Conservation (phyloP, 2,329 filamentous ascomycete species). For the Purpureocillium lavendulum region DNA sequence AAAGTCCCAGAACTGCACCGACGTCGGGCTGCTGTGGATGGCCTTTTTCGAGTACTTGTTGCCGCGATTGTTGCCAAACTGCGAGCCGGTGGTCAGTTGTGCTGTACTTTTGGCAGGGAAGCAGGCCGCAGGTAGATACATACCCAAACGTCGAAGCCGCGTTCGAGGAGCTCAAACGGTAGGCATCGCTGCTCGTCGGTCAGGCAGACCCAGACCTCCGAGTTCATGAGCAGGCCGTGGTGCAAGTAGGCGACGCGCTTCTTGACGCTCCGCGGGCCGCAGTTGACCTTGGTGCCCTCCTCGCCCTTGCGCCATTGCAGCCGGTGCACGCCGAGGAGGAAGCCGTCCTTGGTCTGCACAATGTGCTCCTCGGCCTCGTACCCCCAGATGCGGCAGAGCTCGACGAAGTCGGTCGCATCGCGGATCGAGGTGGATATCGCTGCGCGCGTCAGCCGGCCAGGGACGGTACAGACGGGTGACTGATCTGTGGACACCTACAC, state of each 20-base stretch:
- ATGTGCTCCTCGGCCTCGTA: slow-evolving; percentile 96
- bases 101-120: too few species aligned
- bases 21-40: slow-evolving; percentile 64
- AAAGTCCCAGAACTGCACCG: slow-evolving; percentile 86
- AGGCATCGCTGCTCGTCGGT: slow-evolving; percentile 80
- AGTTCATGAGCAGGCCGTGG: slow-evolving; percentile 96
- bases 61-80: slow-evolving; percentile 93
- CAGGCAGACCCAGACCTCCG: slow-evolving; percentile 93
- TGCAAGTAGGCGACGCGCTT: slow-evolving; percentile 92
- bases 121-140: slow-evolving; percentile 19
- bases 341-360: slow-evolving; percentile 89
- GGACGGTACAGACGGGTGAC: too few species aligned
- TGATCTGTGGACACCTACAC: slow-evolving; percentile 37
- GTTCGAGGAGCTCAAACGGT: slow-evolving; percentile 81
- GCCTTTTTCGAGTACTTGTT: slow-evolving; percentile 99
- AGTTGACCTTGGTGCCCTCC: slow-evolving; percentile 70
- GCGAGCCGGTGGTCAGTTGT: slow-evolving; percentile 13
- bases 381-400: slow-evolving; percentile 84
- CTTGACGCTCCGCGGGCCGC: slow-evolving; percentile 54
- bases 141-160: slow-evolving; percentile 93
- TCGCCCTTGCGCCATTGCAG: slow-evolving; percentile 77
- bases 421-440: slow-evolving; percentile 69
- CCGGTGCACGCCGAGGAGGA: slow-evolving; percentile 81
- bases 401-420: slow-evolving; percentile 83
- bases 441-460: slow-evolving; percentile 34